These are phyloP conservation scores for Claviceps arundinis DNA, from an alignment of 2,329 filamentous ascomycete genomes.

Conservation along the genomic window DNA sequence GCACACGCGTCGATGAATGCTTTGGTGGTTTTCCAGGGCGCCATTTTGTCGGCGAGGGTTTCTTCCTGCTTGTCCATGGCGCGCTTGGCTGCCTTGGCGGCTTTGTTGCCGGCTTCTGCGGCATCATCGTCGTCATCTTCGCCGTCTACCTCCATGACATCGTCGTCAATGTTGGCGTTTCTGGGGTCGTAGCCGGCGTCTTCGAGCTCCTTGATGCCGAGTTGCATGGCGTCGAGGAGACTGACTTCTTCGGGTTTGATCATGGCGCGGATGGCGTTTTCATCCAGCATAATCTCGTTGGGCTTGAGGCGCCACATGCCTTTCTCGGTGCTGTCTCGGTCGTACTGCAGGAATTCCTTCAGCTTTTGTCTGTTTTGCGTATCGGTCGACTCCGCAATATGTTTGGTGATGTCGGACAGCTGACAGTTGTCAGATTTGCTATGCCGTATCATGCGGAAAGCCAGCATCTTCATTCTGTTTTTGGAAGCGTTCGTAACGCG, in stretches of 20 bases:
- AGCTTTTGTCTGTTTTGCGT: slow-evolving; percentile 94
- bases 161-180: slow-evolving; percentile 48
- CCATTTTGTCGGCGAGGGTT: slow-evolving; percentile 75
- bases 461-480: slow-evolving; percentile 91
- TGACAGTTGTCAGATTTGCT: slow-evolving; percentile 56
- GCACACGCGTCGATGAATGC: slow-evolving; percentile 90
- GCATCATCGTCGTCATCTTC: slow-evolving; percentile 32
- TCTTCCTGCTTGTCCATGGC: slow-evolving; percentile 42
- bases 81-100: slow-evolving; percentile 28
- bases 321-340: slow-evolving; percentile 59
- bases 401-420: slow-evolving; percentile 75
- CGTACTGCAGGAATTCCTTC: slow-evolving; percentile 88
- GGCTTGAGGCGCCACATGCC: slow-evolving; percentile 67
- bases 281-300: slow-evolving; percentile 65
- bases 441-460: slow-evolving; percentile 75
- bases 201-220: slow-evolving; percentile 78
- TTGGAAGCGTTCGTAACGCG: slow-evolving; percentile 97
- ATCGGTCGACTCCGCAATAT: slow-evolving; percentile 86
- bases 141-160: slow-evolving; percentile 52
- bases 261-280: slow-evolving; percentile 68
- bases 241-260: slow-evolving; percentile 95
- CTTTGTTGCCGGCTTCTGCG: slow-evolving; percentile 25
- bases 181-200: slow-evolving; percentile 75
- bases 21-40: slow-evolving; percentile 92
- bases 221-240: slow-evolving; percentile 89